Conservation (phyloP, 345 rosid genomes). For the Eucalyptus lansdowneana region DNA sequence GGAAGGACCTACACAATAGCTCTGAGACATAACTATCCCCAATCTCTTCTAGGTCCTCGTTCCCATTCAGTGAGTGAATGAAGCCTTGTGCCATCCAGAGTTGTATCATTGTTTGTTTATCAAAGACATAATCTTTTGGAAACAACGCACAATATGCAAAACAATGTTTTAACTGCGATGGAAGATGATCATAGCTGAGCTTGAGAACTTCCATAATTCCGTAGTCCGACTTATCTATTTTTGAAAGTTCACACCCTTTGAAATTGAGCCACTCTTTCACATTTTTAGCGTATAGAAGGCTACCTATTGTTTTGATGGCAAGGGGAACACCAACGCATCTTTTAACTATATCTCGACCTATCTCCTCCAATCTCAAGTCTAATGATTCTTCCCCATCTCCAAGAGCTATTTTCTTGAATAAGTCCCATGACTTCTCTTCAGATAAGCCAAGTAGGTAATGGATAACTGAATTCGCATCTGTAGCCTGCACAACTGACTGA, state of each 20-base stretch:
- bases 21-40: background rate
- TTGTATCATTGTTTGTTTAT: background rate
- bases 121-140: background rate
- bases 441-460: background rate
- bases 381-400: background rate
- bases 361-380: background rate
- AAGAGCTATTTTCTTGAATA: constrained; percentile 1
- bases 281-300: background rate
- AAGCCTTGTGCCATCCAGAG: background rate
- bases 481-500: background rate
- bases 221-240: background rate
- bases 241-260: background rate
- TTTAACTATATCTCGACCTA: constrained; percentile 3
- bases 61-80: background rate
- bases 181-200: constrained; percentile 7
- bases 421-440: background rate
- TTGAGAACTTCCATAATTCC: background rate
- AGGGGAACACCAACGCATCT: constrained; percentile 3
- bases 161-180: constrained; percentile 6
- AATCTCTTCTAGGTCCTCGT: background rate
- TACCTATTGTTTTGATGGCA: background rate
- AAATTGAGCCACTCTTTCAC: background rate
- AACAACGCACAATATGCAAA: constrained; percentile 9
- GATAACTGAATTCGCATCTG: background rate
- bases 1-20: background rate